Base-by-base conservation (phyloP, 805 yeast genomes). In the Candida yuanshanica region DNA sequence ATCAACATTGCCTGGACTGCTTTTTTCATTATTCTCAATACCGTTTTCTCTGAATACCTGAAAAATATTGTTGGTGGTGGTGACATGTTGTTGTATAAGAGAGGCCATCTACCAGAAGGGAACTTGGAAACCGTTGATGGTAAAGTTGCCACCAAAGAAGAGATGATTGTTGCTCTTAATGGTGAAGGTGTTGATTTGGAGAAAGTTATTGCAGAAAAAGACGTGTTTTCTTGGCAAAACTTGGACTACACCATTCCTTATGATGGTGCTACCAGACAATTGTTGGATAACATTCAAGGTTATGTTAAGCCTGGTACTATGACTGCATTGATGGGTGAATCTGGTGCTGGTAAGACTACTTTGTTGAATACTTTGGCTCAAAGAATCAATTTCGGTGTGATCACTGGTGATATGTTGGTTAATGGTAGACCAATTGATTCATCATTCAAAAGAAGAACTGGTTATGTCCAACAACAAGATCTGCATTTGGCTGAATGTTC, bases 381-480 rank as follows among this genome's bases (percentile, higher is more conserved):
- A 50, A 64, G 82, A 58, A 66, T 71, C 45, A 70, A 73, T 31
- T 66, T 67, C 60, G 83, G 83, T 59, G 73, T 72, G 25, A 43
- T 43, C 27, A 39, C 46, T 36, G 46, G 46, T 39, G 43, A 43
- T 27, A 39, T 43, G 36, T 34, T 43, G 56, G 83, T 80, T 21
- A 77, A 81, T 58, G 87, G 86, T 44, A 63, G 64, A 36, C 65
- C 68, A 43, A 63, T 75, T 47, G 81, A 74, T 52, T 58, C 66
- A 33, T 74, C 83, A 5, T 81, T 81, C 66, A 77, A 72, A 55
- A 67, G 82, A 56, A 70, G 70, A 39, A 81, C 81, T 51, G 87
- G 87, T 47, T 81, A 81, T 42, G 45, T 42, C 16, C 45, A 42
- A 26, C 45, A 42, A 33, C 45, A 42, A 26, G 45, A 42, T 38